Conservation (phyloP, 371 early-diverging fungal species). For the Mucor velutinosus region DNA sequence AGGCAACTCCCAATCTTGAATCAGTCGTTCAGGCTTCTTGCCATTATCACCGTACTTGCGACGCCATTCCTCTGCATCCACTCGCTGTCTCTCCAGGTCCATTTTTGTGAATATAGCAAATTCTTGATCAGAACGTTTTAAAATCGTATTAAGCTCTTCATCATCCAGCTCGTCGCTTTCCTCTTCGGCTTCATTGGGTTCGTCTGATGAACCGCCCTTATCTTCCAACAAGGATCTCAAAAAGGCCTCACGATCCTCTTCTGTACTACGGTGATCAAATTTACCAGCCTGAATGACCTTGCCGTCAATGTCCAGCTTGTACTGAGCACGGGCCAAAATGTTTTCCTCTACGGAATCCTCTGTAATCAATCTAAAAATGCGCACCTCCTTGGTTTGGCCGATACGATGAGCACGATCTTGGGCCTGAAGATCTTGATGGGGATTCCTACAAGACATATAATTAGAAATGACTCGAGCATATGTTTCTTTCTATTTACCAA, state of each 20-base stretch:
- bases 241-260: conserved; percentile 90
- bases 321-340: conserved; percentile 95
- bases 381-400: conserved; percentile 99
- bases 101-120: conserved; percentile 45
- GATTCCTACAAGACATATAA: conserved; percentile 67
- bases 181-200: conserved; percentile 61
- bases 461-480: neutral
- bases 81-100: conserved; percentile 51
- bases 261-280: conserved; percentile 95
- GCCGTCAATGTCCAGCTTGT: conserved; percentile 96
- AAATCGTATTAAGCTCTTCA: conserved; percentile 66
- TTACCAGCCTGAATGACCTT: conserved; percentile 99
- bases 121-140: conserved; percentile 53
- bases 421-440: conserved; percentile 99
- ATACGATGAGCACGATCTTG: conserved; percentile 99
- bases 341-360: conserved; percentile 96
- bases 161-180: conserved; percentile 68
- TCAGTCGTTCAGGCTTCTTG: conserved; percentile 72
- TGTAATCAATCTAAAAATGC: conserved; percentile 96
- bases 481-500: conserved; percentile 61
- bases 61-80: conserved; percentile 42
- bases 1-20: conserved; percentile 88
- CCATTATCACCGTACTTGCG: conserved; percentile 45
- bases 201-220: conserved; percentile 55
- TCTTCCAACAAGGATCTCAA: conserved; percentile 85